Evolutionary conservation across 129 eudicot genomes (phyloP).

Genomic region (Arctium lappa): DNA sequence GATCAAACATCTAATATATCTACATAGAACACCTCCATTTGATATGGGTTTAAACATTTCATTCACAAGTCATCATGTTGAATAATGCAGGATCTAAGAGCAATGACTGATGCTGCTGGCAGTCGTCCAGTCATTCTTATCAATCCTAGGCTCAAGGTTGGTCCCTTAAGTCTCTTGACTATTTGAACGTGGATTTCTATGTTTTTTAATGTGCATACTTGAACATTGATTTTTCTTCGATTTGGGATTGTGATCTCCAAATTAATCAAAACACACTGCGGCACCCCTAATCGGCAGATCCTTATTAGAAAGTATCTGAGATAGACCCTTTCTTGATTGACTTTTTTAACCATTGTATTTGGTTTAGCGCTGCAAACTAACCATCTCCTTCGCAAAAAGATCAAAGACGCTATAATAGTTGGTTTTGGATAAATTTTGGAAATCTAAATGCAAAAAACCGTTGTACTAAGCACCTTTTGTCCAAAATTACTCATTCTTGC

Average conservation of each 20-base stretch:
- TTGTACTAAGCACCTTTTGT: too few species aligned
- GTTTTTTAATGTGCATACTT: too few species aligned
- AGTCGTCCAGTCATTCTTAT: constrained; percentile 90
- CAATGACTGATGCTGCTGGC: constrained; percentile 99
- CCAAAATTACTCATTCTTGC: not conserved
- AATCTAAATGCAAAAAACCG: too few species aligned
- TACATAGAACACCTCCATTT: not conserved
- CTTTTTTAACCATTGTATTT: not conserved
- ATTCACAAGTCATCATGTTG: constrained; percentile 20
- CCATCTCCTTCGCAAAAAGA: not conserved
- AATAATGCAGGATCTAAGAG: constrained; percentile 80
- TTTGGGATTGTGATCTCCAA: too few species aligned
- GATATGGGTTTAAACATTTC: not conserved
- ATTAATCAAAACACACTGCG: too few species aligned
- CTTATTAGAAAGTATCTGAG: too few species aligned
- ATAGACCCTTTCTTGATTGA: not conserved
- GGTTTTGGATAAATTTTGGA: not conserved
- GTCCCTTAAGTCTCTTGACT: constrained; percentile 2
- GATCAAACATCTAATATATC: not conserved
- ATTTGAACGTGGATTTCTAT: too few species aligned
- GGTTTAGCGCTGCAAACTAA: not conserved
- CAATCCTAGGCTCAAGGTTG: constrained; percentile 92
- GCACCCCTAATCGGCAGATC: too few species aligned
- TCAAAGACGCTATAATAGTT: not conserved
- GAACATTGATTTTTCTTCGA: too few species aligned